Evolutionary conservation across 768 basidiomycete species (phyloP), one percentile per base, ranked within the genome.

Genomic region (Sutorius australiensis): DNA sequence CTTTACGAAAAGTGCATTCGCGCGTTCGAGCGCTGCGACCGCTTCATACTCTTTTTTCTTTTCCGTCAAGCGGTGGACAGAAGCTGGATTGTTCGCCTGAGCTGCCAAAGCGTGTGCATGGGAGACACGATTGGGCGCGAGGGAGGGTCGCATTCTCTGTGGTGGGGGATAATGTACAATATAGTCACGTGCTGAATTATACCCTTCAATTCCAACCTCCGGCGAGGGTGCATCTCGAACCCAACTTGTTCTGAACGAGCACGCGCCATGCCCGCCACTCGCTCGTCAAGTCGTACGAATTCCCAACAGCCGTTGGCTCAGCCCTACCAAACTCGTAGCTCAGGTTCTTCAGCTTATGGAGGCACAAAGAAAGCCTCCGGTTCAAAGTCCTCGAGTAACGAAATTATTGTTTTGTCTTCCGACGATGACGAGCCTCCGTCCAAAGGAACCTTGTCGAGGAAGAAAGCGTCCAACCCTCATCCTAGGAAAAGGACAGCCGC

Each of bases 21-120:
- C 81, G 49, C 76, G 74, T 62, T 89, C 86, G 6, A 91, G 73
- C 1, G 88, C 88, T 19, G 80, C 77, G 24, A 89, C 85, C 0
- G 86, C 87, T 50, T 89, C 87, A 50, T 75, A 81, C 66, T 91
- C 89, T 63, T 88, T 90, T 73, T 88, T 90, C 74, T 90, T 90
- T 62, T 91, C 88, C 3, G 76, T 50, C 40, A 88, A 76, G 58
- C 83, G 84, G 16, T 80, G 75, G 1, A 72, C 53, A 1, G 82
- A 77, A 1, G 80, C 80, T 2, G 80, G 72, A 46, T 73, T 77
- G 38, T 73, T 73, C 7, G 70, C 67, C 33, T 77, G 72, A 7
- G 73, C 63, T 31, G 53, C 37, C 50, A 52, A 70, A 65, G 34
- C 72, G 38, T 74, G 63, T 7, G 71, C 72, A 58, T 83, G 78